A percentile compares a stretch with the other conserved stretches of the same genome.
phyloP scores from a whole-genome alignment of 257 asterid genomes.

The Linderniella brevidens region DNA sequence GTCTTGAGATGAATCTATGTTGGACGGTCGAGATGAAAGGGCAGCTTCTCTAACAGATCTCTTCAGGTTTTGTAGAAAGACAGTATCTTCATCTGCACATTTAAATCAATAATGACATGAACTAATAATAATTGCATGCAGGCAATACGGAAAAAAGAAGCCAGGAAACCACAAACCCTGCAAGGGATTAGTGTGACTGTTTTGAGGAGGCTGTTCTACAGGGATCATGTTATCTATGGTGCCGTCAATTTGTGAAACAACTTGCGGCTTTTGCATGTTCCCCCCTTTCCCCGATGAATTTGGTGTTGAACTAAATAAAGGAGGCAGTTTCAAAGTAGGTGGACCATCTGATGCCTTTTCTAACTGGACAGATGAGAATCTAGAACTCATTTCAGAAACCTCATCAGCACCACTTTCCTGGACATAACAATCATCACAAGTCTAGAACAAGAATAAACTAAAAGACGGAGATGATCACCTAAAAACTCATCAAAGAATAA shows the following conservation, averaged over 20 bases:
- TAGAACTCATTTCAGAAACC: conserved; percentile 53
- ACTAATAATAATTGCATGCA: conserved; percentile 6
- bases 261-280: conserved; percentile 53
- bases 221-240: conserved; percentile 31
- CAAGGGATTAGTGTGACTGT: conserved; percentile 20
- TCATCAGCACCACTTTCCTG: conserved; percentile 66
- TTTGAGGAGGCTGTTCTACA: conserved; percentile 32
- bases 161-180: conserved; percentile 37
- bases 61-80: conserved; percentile 66
- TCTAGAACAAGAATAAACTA: conserved; percentile 2
- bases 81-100: conserved; percentile 56
- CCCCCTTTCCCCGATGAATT: conserved; percentile 77
- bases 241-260: conserved; percentile 36
- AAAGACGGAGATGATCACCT: neutral
- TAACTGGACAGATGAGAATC: conserved; percentile 67
- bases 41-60: conserved; percentile 97
- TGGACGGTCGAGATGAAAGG: conserved; percentile 37
- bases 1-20: conserved; percentile 59
- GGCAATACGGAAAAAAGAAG: conserved; percentile 5
- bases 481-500: conserved; percentile 9
- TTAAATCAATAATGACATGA: conserved; percentile 5
- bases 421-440: conserved; percentile 11
- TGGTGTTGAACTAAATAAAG: conserved; percentile 80
- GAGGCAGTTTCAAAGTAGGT: conserved; percentile 83
- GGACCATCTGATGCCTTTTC: conserved; percentile 68